Base-by-base conservation (phyloP, 2,329 filamentous ascomycete species). In the Xylaria sp. region DNA sequence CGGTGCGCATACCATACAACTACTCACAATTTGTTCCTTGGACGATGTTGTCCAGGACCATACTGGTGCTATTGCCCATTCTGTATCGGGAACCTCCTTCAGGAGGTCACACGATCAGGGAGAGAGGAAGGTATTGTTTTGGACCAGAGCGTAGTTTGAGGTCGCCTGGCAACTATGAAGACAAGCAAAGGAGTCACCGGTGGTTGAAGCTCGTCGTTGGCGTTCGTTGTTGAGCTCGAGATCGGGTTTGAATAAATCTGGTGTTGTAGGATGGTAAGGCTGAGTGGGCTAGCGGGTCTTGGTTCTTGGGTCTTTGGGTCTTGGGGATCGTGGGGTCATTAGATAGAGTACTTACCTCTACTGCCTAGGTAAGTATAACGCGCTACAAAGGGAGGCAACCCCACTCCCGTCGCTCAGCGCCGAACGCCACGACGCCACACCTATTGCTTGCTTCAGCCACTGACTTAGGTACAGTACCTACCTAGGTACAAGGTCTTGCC, bases 1-100 rank as follows among this genome's bases (percentile, higher is more conserved):
- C 11, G 19, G 1, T 19, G 13, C n/a, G 11, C 23, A 10, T 4
- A 5, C 33, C 17, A 6, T 7, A 10, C 8, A 4, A 17, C 38
- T 67, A 78, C 87, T 68, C 81, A 97, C 94, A 99, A 83, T 99
- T 99, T 71, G 93, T 95, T 72, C 90, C 92, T 74, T 96, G 91
- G 76, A 97, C 93, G 73, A 99, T 97, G 80, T 90, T 95, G 80
- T 98, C 94, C 78, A 98, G 85, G 76, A 98, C 89, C 70, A 84
- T 80, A 75, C 87, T 90, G 70, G 85, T 87, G 60, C 86, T 85
- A 78, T 90, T 90, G 70, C 87, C 87, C 87, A 90, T 90, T 68
- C 69, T 78, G 73, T 67, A 19, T 64, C 19, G 13, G 47, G 41
- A n/a, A 54, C 62, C 57, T 64, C 62, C 60, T 64, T 60, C 47